Evolutionary conservation across 495 filamentous ascomycete species (phyloP).

Genomic region (Diplogelasinospora grovesii): DNA sequence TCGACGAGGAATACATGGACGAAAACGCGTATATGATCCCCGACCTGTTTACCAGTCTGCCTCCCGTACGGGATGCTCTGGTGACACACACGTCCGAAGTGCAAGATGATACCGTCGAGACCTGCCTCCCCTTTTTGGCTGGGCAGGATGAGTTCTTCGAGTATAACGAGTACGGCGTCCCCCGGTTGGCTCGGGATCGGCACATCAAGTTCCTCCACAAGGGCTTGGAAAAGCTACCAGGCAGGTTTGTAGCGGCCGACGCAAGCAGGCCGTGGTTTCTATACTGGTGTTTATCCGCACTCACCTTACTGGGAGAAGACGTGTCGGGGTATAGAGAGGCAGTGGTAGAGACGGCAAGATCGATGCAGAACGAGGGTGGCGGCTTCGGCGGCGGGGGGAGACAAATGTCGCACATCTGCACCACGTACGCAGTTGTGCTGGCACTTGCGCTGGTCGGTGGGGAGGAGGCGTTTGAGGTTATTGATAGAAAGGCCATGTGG

Average conservation of each 20-base stretch:
- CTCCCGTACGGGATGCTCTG: constrained; percentile 60
- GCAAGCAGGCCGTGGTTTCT: constrained; percentile 85
- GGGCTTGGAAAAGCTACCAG: constrained; percentile 57
- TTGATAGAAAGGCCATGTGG: constrained; percentile 83
- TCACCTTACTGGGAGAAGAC: constrained; percentile 70
- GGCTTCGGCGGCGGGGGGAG: constrained; percentile 94
- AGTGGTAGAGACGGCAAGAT: constrained; percentile 60
- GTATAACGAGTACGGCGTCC: constrained; percentile 65
- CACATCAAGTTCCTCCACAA: constrained; percentile 74
- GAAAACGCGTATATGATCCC: constrained; percentile 40
- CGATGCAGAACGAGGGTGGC: constrained; percentile 75
- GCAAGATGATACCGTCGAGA: constrained; percentile 60
- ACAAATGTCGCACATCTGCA: constrained; percentile 78
- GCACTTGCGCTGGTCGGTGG: constrained; percentile 71
- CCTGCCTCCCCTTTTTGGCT: constrained; percentile 64
- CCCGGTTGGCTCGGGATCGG: constrained; percentile 57
- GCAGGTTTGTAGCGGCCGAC: constrained; percentile 62
- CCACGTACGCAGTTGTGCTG: constrained; percentile 79
- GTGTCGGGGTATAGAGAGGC: constrained; percentile 60
- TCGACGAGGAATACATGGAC: constrained; percentile 17
- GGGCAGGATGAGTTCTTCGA: constrained; percentile 34
- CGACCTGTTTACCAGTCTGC: constrained; percentile 55
- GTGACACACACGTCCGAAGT: constrained; percentile 58
- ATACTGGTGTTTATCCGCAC: constrained; percentile 78
- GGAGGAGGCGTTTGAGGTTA: constrained; percentile 59